Percentiles rank a stretch among this genome's conserved stretches.
Evolutionary conservation across 306 rosid species (phyloP).

Genomic region (Cucurbita pepo): DNA sequence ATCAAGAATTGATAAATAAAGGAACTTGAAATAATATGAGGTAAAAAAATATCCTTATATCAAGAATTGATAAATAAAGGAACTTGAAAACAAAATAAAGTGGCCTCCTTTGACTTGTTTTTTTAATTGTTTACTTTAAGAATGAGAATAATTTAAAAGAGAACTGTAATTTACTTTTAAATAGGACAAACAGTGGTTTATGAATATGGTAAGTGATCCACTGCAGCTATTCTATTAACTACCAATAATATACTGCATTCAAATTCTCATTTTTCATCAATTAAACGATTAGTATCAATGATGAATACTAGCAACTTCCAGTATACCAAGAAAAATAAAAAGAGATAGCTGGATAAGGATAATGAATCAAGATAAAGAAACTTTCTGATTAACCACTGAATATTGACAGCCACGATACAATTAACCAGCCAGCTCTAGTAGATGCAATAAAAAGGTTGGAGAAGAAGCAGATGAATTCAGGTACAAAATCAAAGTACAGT

Average conservation of each 20-base stretch:
- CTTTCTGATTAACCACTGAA: neutral
- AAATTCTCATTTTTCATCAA: too few species aligned
- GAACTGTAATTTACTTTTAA: neutral
- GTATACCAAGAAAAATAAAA: neutral
- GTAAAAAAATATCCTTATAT: too few species aligned
- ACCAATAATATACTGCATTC: too few species aligned
- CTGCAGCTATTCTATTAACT: neutral
- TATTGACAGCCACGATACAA: neutral
- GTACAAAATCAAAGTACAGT: neutral
- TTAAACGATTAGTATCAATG: neutral
- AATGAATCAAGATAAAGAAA: neutral
- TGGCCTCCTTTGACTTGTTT: neutral
- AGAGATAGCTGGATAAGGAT: neutral
- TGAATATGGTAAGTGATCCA: neutral
- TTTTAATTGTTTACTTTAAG: neutral
- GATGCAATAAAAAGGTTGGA: neutral
- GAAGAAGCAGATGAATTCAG: neutral
- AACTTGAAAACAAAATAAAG: neutral
- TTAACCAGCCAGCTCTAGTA: neutral
- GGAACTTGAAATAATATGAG: neutral
- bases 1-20: neutral
- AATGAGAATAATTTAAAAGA: neutral
- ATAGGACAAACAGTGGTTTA: neutral
- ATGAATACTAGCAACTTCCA: neutral
- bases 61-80: neutral